Evolutionary conservation across 257 asterid genomes (phyloP), one percentile per base, ranked within the genome.

Genomic region (Penstemon newberryi): DNA sequence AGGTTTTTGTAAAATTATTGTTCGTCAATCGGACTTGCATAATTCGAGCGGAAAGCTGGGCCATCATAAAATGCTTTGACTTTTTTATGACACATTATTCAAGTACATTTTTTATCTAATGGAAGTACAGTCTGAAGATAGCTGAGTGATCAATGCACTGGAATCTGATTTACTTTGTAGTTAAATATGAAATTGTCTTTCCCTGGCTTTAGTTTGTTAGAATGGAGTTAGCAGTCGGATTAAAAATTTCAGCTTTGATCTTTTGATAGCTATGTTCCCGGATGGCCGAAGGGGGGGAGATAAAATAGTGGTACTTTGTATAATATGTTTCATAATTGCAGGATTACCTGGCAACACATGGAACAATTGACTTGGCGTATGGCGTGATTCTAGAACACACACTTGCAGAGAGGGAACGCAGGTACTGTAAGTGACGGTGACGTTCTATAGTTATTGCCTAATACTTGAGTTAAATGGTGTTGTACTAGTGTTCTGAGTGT

Each of bases 351-450:
- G 96, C 97, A 64, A 61, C 88, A 69, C 80, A 69, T 72, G 75
- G 86, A 60, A 88, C 99, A 50, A 71, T 81, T 66, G 99, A 94
- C 79, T 78, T 89, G 86, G 96, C 98, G 19, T 94, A 94, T 85
- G 91, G 86, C 47, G 91, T 91, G 86, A 89, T 94, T 71, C 82
- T 94, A 75, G 99, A 94, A 62, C 98, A 94, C 85, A 94, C 99
- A 45, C 91, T 94, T 45, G 96, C 98, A 42, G 99, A 94, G 83
- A 81, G 96, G 70, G 99, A 94, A 41, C 95, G 99, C 77, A 94
- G 99, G 99, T 94, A 83, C 49, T 18, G 62, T 37, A 36, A 40
- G 43, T 66, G 42, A 70, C 65, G 44, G 71, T 3, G 50, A 51
- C 49, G 8, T 47, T 5, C 49, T 61, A 18, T 56, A 36, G 49